Base-by-base conservation (phyloP, 2,329 filamentous ascomycete species). In the Cadophora sp. region DNA sequence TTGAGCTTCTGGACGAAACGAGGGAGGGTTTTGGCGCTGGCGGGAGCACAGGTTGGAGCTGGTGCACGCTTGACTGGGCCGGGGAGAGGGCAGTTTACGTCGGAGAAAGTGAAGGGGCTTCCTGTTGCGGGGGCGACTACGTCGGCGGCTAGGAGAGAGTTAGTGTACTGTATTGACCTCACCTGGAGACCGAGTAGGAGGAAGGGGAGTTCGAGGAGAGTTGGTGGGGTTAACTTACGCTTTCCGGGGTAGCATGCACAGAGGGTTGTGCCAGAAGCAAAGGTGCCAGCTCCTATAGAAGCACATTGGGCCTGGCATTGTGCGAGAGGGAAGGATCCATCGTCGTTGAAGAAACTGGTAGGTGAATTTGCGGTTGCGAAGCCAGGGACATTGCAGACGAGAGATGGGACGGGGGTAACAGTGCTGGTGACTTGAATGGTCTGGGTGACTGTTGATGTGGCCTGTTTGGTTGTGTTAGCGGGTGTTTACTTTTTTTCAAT, bases 341-440 rank as follows among this genome's bases (percentile, higher is more conserved):
- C 27, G 30, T 55, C n/a, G 18, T 55, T 55, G 51, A 55, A 55
- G 51, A 55, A 55, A 13, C 27, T 55, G 14, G 51, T 55, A 11
- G 9, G 3, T 33, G 51, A 27, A 55, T 18, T n/a, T 16, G 51
- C 51, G n/a, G 8, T 18, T 9, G 30, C 51, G 16, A 55, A 55
- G 16, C 51, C 51, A 36, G 51, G 27, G 7, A 55, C 51, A 55
- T 33, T 18, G 18, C 51, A 55, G 30, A 55, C 51, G 7, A 33
- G 51, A 11, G 51, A n/a, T 9, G 51, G 30, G 4, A n/a, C 18
- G 30, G 30, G 30, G 2, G 51, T 39, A 20, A 16, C 18, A 6
- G 51, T 55, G 27, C 16, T 55, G 27, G 51, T 55, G 27, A 33
- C n/a, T n/a, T 33, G n/a, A 18, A 55, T 24, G 16, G 51, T 55